phyloP scores from a whole-genome alignment of 352 stramenopile species.

The Phytophthora fragariae region DNA sequence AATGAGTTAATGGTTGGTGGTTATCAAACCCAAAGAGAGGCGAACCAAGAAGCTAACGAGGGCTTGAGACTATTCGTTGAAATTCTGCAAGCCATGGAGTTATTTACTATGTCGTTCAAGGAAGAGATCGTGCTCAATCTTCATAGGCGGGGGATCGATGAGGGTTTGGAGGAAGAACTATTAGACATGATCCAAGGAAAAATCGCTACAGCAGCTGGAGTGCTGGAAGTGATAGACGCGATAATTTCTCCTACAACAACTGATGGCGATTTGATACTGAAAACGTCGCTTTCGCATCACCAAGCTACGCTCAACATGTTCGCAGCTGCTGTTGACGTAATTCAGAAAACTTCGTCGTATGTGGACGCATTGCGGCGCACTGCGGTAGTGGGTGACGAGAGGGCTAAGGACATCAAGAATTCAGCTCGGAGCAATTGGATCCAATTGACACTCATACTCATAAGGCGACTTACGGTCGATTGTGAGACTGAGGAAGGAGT shows the following conservation, averaged over 20 bases:
- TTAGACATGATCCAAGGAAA: slow-evolving; percentile 22
- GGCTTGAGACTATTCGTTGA: slow-evolving; percentile 25
- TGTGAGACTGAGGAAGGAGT: slow-evolving; percentile 7
- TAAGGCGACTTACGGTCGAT: slow-evolving; percentile 8
- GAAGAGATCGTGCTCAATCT: slow-evolving; percentile 48
- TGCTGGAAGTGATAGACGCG: slow-evolving; percentile 6
- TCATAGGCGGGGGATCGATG: slow-evolving; percentile 21
- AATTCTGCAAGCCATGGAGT: slow-evolving; percentile 38
- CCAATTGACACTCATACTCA: slow-evolving; percentile 23
- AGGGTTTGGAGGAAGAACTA: slow-evolving; percentile 3
- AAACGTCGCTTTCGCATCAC: slow-evolving; percentile 17
- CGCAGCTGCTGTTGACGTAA: slow-evolving; percentile 25
- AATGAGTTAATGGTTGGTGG: slow-evolving; percentile 30
- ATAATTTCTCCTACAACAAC: slow-evolving; percentile 2
- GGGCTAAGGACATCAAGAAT: slow-evolving; percentile 20
- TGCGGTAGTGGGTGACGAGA: slow-evolving; percentile 16
- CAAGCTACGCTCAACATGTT: slow-evolving; percentile 32
- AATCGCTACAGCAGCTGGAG: slow-evolving; percentile 7
- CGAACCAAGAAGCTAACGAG: slow-evolving; percentile 11
- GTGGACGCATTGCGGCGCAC: slow-evolving; percentile 16
- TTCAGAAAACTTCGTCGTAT: slow-evolving; percentile 31
- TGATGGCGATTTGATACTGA: slow-evolving; percentile 1
- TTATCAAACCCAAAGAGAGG: slow-evolving; percentile 9
- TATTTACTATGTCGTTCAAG: slow-evolving; percentile 36
- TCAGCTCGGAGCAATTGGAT: slow-evolving; percentile 31